A percentile compares a stretch with the other conserved stretches of the same genome.
Evolutionary conservation across 2,329 filamentous ascomycete species (phyloP).

Genomic region (Fusarium sp.): DNA sequence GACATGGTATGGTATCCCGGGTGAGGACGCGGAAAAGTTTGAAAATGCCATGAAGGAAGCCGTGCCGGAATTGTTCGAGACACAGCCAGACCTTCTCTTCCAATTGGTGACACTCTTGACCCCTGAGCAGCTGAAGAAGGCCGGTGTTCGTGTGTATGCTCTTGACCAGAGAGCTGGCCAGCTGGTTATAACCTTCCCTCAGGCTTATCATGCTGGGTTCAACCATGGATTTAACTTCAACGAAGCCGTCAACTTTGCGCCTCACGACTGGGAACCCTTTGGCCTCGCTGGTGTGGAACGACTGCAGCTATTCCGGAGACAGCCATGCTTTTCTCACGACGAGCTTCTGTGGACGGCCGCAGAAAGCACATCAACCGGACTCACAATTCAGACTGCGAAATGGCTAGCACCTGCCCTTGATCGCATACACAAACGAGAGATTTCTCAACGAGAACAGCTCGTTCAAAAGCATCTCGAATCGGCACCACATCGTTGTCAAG

Average conservation of each 20-base stretch:
- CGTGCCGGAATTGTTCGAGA: conserved; percentile 95
- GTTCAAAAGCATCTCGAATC: conserved; percentile 68
- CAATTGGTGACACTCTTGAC: conserved; percentile 96
- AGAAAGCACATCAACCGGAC: conserved; percentile 69
- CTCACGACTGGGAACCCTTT: conserved; percentile 92
- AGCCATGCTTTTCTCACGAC: conserved; percentile 97
- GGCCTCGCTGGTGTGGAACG: conserved; percentile 87
- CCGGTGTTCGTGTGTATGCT: conserved; percentile 91
- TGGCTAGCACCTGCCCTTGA: conserved; percentile 92
- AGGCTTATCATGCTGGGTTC: conserved; percentile 97
- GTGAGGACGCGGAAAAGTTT: conserved; percentile 91
- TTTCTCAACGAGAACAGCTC: conserved; percentile 73
- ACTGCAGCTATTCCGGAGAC: conserved; percentile 85
- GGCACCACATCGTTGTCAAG: conserved; percentile 61
- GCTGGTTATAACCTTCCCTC: conserved; percentile 95
- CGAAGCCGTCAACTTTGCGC: conserved; percentile 97
- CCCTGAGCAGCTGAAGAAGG: conserved; percentile 90
- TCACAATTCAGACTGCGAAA: conserved; percentile 88
- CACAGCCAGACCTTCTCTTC: conserved; percentile 94
- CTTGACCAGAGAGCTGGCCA: conserved; percentile 96
- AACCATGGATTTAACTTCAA: conserved; percentile 99
- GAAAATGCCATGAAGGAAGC: conserved; percentile 95
- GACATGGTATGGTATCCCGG: conserved; percentile 98
- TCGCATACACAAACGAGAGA: conserved; percentile 78
- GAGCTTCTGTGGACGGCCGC: conserved; percentile 93